A percentile compares a stretch with the other conserved stretches of the same genome.
Evolutionary conservation across 73 alveolate genomes (phyloP).

Genomic region (Stentor coeruleus): DNA sequence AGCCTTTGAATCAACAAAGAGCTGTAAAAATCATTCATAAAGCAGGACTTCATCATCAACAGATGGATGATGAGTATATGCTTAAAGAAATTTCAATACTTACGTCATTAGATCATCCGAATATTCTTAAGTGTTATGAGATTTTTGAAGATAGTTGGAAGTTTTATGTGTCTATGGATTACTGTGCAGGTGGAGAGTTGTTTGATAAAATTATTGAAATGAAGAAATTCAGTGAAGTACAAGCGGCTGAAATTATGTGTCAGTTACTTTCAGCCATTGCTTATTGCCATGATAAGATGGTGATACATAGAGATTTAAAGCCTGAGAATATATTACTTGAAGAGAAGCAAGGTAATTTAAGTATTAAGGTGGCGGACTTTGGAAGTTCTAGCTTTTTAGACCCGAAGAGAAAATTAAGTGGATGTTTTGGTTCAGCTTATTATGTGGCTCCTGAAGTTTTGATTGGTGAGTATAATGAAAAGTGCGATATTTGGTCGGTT

Average conservation of each 20-base stretch:
- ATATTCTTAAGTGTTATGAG: constrained; percentile 40
- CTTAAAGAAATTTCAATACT: constrained; percentile 39
- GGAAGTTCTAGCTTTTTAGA: constrained; percentile 63
- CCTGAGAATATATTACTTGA: constrained; percentile 64
- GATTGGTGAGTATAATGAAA: constrained; percentile 47
- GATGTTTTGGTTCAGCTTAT: constrained; percentile 79
- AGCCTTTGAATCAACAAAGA: neutral
- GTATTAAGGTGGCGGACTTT: constrained; percentile 77
- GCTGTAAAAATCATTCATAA: constrained; percentile 8
- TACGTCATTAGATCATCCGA: constrained; percentile 47
- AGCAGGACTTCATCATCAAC: neutral
- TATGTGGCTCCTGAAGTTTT: constrained; percentile 76
- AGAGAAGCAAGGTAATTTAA: constrained; percentile 32
- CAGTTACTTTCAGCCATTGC: constrained; percentile 72
- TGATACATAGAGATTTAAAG: constrained; percentile 71
- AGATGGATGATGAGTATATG: constrained; percentile 27
- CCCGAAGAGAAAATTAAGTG: constrained; percentile 52
- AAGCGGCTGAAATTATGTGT: constrained; percentile 64
- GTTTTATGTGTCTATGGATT: constrained; percentile 50
- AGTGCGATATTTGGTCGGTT: constrained; percentile 9
- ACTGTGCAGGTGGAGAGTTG: constrained; percentile 83
- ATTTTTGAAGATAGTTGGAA: constrained; percentile 44
- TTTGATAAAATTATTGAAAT: constrained; percentile 73
- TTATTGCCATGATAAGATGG: constrained; percentile 75
- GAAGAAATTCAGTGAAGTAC: constrained; percentile 68